Conservation (phyloP, 2,329 filamentous ascomycete genomes). For the Botrytis deweyae region DNA sequence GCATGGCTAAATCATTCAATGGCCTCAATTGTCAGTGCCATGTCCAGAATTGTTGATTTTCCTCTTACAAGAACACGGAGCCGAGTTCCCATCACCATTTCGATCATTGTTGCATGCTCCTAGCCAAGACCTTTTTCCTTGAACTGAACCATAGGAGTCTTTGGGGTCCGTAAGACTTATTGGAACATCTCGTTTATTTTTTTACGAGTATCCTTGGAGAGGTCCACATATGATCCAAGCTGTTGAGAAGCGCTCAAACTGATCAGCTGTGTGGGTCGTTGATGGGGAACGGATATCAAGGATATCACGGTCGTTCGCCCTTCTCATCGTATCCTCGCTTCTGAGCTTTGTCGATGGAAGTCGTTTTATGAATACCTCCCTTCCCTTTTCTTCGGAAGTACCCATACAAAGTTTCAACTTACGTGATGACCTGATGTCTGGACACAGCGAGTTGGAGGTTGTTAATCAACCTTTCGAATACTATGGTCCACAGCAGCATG, state of each 20-base stretch:
- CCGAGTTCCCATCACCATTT: neutral
- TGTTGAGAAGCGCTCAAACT: slow-evolving; percentile 10
- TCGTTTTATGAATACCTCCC: neutral
- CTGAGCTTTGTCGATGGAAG: neutral
- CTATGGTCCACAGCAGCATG: slow-evolving; percentile 1
- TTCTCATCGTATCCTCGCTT: neutral
- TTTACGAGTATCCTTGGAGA: neutral
- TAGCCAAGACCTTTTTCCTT: neutral
- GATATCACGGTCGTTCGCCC: neutral
- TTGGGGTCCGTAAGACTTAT: neutral
- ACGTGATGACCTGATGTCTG: slow-evolving; percentile 19
- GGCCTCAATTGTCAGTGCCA: neutral
- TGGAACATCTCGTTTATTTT: neutral
- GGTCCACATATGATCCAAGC: slow-evolving; percentile 6
- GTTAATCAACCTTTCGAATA: slow-evolving; percentile 11
- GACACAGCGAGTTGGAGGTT: slow-evolving; percentile 15
- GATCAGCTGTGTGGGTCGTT: slow-evolving; percentile 9
- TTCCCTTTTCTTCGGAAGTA: neutral
- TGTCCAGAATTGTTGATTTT: no score
- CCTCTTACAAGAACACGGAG: neutral
- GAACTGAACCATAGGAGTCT: neutral
- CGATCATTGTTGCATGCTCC: neutral
- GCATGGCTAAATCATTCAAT: neutral
- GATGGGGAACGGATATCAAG: neutral
- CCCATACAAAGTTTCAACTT: neutral